Evolutionary conservation across 306 rosid genomes (phyloP), one percentile per base, ranked within the genome.

Genomic region (Luffa acutangula): DNA sequence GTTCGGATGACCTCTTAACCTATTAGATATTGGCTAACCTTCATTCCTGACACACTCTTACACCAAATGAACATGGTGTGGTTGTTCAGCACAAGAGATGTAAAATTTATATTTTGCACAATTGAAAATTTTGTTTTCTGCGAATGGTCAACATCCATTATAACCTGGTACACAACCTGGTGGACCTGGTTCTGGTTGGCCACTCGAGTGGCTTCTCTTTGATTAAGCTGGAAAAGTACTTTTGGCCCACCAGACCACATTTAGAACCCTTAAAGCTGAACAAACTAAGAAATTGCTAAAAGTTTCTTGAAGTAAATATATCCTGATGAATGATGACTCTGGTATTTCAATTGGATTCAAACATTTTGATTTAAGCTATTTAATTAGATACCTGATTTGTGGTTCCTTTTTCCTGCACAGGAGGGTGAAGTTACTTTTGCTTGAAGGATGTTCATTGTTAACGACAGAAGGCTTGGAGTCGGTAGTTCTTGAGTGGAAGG

Each of bases 371-470:
- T 46, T 13, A 72, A 72, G 57, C 77, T 46, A 25, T 69, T 12
- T 43, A 43, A 41, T 43, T 46, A 45, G 53, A 42, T 72, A 72
- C 21, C 57, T 72, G 58, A 48, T 48, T 48, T 72, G 43, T 72
- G 42, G 12, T 51, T 18, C 6, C 42, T 59, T 78, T 54, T 17
- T 31, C 46, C 5, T 31, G 15, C 5, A 3, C 78, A 87, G 90
- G 88, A 82, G 88, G 75, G 86, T 82, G 78, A 84, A 78, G 78
- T 21, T 85, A 25, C 76, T 87, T 67, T 75, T 82, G 65, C 60
- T 87, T 34, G 83, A 84, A 80, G 90, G 90, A 58, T 87, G 90
- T 78, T 84, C 90, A 0, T 58, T 82, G 76, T 79, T 87, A 78
- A 87, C 87, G 33, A 87, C 84, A 7, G 82, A 25, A 78, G 84